phyloP scores from a whole-genome alignment of 1,284 basidiomycete species.

The Mycosarcoma mackinlayi region DNA sequence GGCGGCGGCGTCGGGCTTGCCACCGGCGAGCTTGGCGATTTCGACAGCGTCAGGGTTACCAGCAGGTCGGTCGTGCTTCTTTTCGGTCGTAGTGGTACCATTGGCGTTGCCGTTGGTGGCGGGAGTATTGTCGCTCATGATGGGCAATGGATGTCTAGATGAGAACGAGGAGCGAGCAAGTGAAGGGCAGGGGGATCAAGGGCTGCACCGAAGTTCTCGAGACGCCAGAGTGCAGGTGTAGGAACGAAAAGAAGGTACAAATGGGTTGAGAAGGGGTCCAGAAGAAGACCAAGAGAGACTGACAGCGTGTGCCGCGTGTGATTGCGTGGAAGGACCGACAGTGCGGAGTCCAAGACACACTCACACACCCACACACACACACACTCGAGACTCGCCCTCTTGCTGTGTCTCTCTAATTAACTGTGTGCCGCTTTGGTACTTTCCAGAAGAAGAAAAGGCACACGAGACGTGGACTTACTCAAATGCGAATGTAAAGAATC shows the following conservation, averaged over 20 bases:
- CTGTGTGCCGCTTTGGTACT: not conserved
- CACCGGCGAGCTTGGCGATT: conserved; percentile 63
- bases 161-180: not conserved
- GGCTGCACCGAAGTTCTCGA: not conserved
- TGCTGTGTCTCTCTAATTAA: not conserved
- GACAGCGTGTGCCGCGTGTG: too few relatives aligned
- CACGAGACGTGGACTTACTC: not conserved
- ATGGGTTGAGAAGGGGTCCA: not conserved
- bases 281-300: too few relatives aligned
- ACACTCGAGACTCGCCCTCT: too few relatives aligned
- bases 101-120: conserved; percentile 11
- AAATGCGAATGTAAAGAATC: too few relatives aligned
- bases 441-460: not conserved
- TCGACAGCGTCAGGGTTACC: conserved; percentile 55
- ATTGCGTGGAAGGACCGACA: conserved; percentile 27
- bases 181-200: not conserved
- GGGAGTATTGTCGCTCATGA: conserved; percentile 41
- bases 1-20: conserved; percentile 61
- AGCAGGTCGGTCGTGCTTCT: conserved; percentile 42
- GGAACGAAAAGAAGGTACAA: not conserved
- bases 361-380: conserved; percentile 2
- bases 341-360: conserved; percentile 10
- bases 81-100: conserved; percentile 11
- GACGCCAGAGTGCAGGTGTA: not conserved
- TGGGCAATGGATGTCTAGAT: conserved; percentile 4